A percentile compares a stretch with the other conserved stretches of the same genome.
phyloP scores from a whole-genome alignment of 306 rosid genomes.

The Pyrus bretschneideri region DNA sequence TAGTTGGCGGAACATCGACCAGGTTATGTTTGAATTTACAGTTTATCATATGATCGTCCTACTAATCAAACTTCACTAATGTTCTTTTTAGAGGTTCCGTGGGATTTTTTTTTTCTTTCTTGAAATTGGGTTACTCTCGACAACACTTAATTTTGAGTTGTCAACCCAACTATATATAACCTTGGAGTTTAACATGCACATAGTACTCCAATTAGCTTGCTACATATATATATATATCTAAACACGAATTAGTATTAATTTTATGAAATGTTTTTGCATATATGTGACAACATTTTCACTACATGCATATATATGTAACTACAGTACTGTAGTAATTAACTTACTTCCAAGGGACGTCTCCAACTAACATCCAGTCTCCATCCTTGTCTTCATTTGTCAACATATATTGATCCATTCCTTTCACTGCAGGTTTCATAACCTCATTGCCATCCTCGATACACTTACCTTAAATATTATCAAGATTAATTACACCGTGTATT shows the following conservation, averaged over 20 bases:
- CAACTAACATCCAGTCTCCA: slow-evolving; percentile 37
- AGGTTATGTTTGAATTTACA: too few species aligned
- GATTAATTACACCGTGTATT: not conserved
- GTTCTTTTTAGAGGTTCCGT: not conserved
- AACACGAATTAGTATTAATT: too few species aligned
- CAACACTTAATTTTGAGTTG: not conserved
- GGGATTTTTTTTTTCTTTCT: not conserved
- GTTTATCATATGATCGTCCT: too few species aligned
- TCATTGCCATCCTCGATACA: not conserved
- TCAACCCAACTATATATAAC: not conserved
- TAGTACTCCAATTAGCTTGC: not conserved
- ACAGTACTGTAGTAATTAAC: not conserved
- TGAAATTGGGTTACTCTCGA: not conserved
- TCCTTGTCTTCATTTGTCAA: slow-evolving; percentile 30
- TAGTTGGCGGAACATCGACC: not conserved
- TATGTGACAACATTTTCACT: not conserved
- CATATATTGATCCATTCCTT: slow-evolving; percentile 17
- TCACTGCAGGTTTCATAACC: slow-evolving; percentile 11
- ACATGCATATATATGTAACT: not conserved
- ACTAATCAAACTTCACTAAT: not conserved
- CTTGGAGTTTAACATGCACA: not conserved
- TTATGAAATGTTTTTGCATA: not conserved
- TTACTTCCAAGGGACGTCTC: slow-evolving; percentile 44
- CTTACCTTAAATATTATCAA: not conserved
- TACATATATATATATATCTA: not conserved